Evolutionary conservation across 2,329 filamentous ascomycete species (phyloP).

Genomic region (Diaporthe sp.): DNA sequence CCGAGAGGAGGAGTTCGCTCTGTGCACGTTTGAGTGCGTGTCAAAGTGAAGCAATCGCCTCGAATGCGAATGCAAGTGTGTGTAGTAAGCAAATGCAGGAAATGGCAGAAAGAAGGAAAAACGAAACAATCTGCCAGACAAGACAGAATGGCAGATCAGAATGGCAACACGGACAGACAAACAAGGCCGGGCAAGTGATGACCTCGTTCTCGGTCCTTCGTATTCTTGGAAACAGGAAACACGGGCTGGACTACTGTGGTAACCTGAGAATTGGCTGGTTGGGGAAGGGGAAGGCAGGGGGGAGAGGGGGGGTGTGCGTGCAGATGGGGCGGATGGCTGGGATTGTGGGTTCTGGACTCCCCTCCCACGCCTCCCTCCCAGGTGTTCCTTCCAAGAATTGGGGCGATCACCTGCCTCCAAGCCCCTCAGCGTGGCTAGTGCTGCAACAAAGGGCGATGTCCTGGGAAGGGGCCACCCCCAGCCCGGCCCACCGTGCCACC

Average conservation of each 20-base stretch:
- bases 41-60: not conserved
- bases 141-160: not conserved
- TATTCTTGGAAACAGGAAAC: constrained; percentile 28
- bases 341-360: constrained; percentile 17
- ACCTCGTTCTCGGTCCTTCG: constrained; percentile 12
- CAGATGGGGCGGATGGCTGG: constrained; percentile 26
- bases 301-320: too few relatives aligned
- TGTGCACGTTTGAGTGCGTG: not conserved
- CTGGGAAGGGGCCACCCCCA: not conserved
- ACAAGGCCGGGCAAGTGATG: not conserved
- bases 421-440: not conserved
- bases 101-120: not conserved
- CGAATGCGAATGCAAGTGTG: not conserved
- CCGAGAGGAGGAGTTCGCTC: not conserved
- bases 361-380: too few relatives aligned
- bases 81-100: not conserved
- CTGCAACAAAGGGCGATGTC: constrained; percentile 6
- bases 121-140: not conserved
- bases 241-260: not conserved
- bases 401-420: not conserved
- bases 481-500: not conserved
- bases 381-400: too few relatives aligned
- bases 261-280: not conserved
- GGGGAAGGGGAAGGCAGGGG: not conserved
- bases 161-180: not conserved